Percentiles rank a stretch among this genome's conserved stretches.
Conservation (phyloP, 75 land plant species). For the Pinus tabuliformis region DNA sequence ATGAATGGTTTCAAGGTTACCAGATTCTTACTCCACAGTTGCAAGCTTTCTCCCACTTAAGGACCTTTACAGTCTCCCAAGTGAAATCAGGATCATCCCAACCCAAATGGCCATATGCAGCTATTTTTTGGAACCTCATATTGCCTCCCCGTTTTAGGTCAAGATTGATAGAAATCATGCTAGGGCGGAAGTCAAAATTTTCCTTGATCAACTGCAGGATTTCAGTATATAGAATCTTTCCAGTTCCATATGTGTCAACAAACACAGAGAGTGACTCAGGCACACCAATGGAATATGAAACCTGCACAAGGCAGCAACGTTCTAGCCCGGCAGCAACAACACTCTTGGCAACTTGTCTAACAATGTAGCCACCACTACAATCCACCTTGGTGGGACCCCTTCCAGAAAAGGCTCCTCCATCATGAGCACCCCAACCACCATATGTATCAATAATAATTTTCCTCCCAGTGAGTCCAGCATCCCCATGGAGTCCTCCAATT, state of each 20-base stretch:
- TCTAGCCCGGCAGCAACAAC: conserved; percentile 61
- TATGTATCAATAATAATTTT: conserved; percentile 49
- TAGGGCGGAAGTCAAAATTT: conserved; percentile 70
- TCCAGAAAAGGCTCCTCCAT: conserved; percentile 35
- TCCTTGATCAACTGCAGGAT: conserved; percentile 61
- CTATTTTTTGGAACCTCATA: conserved; percentile 66
- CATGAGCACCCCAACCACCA: conserved; percentile 36
- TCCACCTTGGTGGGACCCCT: conserved; percentile 60
- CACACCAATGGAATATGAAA: conserved; percentile 38
- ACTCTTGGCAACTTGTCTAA: conserved; percentile 73
- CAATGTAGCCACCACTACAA: conserved; percentile 60
- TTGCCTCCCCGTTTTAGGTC: conserved; percentile 66
- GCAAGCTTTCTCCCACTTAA: background rate
- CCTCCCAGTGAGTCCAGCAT: conserved; percentile 73
- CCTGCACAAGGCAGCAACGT: conserved; percentile 56
- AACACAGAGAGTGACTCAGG: conserved; percentile 38
- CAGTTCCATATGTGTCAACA: conserved; percentile 35
- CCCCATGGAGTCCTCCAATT: conserved; percentile 75
- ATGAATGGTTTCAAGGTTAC: too few relatives aligned
- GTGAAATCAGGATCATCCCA: conserved; percentile 72
- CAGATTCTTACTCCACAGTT: too few relatives aligned
- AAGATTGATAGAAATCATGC: conserved; percentile 67
- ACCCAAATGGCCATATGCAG: conserved; percentile 75
- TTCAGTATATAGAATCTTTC: conserved; percentile 50
- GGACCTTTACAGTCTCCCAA: conserved; percentile 42